These are phyloP conservation scores for Aspergillus brasiliensis DNA, from an alignment of 2,329 filamentous ascomycete genomes.

Conservation along the genomic window DNA sequence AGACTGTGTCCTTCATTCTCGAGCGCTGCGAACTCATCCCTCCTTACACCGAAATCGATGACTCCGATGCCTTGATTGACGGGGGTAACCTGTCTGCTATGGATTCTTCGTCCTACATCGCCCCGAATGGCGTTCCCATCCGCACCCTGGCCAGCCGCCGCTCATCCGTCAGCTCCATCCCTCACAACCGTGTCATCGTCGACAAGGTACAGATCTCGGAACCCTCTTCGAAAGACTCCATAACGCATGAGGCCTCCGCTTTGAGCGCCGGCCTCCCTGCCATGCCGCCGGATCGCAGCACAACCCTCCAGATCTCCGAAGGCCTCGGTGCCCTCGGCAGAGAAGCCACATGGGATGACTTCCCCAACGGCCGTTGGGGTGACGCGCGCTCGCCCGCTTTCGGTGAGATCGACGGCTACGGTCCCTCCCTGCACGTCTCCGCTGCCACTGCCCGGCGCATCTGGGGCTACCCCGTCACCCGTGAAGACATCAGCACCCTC, in stretches of 20 bases:
- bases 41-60: conserved; percentile 44
- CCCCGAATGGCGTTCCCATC: conserved; percentile 26
- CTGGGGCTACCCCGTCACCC: conserved; percentile 76
- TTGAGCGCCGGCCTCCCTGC: conserved; percentile 74
- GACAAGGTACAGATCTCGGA: conserved; percentile 52
- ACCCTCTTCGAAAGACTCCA: conserved; percentile 39
- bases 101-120: conserved; percentile 26
- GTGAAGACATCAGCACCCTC: conserved; percentile 72
- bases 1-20: conserved; percentile 89
- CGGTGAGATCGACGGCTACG: conserved; percentile 97
- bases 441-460: conserved; percentile 78
- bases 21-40: conserved; percentile 85
- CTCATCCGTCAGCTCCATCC: conserved; percentile 80
- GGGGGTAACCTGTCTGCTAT: conserved; percentile 28
- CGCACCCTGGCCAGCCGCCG: conserved; percentile 55
- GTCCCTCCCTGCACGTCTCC: conserved; percentile 89
- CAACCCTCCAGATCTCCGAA: conserved; percentile 90
- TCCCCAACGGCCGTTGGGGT: conserved; percentile 93
- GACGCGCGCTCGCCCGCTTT: conserved; percentile 91
- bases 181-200: conserved; percentile 85
- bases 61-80: conserved; percentile 49
- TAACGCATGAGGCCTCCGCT: conserved; percentile 67
- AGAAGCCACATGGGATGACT: conserved; percentile 98
- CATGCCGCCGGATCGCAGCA: conserved; percentile 72
- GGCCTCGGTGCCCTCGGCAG: conserved; percentile 85